Conservation (phyloP, 1,139 yeast genomes). For the Saccharomyces hybrid region DNA sequence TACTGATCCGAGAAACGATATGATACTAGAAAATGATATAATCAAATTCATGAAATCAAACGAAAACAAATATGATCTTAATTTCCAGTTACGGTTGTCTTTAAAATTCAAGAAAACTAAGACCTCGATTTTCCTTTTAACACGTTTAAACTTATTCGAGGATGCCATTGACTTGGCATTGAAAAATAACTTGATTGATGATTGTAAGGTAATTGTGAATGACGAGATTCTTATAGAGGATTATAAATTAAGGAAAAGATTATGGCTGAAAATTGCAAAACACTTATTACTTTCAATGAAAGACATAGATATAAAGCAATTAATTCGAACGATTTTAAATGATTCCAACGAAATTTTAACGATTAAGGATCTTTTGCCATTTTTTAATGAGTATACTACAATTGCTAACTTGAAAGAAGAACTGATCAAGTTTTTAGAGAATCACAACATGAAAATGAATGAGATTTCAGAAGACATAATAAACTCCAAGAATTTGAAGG, state of each 20-base stretch:
- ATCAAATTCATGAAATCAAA: slow-evolving; percentile 42
- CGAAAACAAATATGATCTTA: slow-evolving; percentile 43
- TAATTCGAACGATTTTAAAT: slow-evolving; percentile 37
- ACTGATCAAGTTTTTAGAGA: slow-evolving; percentile 67
- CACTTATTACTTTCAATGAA: slow-evolving; percentile 35
- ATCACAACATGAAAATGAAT: slow-evolving; percentile 56
- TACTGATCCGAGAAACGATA: slow-evolving; percentile 15
- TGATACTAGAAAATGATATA: slow-evolving; percentile 36
- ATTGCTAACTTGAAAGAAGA: slow-evolving; percentile 81
- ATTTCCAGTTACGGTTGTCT: slow-evolving; percentile 70
- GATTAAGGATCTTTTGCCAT: slow-evolving; percentile 74
- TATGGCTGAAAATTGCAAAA: slow-evolving; percentile 68
- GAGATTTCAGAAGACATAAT: slow-evolving; percentile 69
- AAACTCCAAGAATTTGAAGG: slow-evolving; percentile 58
- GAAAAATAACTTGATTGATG: slow-evolving; percentile 49
- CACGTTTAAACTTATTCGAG: slow-evolving; percentile 60
- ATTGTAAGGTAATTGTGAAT: slow-evolving; percentile 53
- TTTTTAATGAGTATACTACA: slow-evolving; percentile 75
- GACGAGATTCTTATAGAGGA: slow-evolving; percentile 38
- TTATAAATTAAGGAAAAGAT: slow-evolving; percentile 46
- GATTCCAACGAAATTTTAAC: slow-evolving; percentile 49
- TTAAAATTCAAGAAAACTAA: slow-evolving; percentile 49
- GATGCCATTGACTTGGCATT: slow-evolving; percentile 77
- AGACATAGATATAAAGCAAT: slow-evolving; percentile 24
- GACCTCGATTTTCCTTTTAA: slow-evolving; percentile 64